A percentile compares a stretch with the other conserved stretches of the same genome.
phyloP scores from a whole-genome alignment of 1,139 yeast species.

The Eremothecium coryli region DNA sequence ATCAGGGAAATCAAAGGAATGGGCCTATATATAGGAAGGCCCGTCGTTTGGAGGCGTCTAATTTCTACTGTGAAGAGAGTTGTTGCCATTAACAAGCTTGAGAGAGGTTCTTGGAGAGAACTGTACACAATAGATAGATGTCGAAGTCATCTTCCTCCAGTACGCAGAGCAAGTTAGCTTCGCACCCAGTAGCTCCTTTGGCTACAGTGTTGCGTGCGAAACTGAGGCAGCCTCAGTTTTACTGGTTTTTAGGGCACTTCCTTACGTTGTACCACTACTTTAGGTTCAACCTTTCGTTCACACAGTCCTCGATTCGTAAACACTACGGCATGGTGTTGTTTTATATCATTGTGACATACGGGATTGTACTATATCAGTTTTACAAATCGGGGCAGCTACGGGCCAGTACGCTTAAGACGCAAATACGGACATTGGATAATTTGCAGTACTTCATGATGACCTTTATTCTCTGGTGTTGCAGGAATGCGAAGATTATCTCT shows the following conservation, averaged over 20 bases:
- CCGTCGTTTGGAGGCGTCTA: too few species aligned
- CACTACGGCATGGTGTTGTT: slow-evolving; percentile 22
- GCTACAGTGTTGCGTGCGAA: slow-evolving; percentile 19
- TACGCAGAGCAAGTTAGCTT: background rate
- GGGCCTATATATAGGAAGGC: too few species aligned
- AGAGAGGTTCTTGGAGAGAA: too few species aligned
- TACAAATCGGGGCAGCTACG: slow-evolving; percentile 25
- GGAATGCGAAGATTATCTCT: slow-evolving; percentile 23
- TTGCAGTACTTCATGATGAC: slow-evolving; percentile 26
- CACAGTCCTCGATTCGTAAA: slow-evolving; percentile 16
- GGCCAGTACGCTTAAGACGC: slow-evolving; percentile 11
- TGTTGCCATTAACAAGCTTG: too few species aligned
- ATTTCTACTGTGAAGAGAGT: too few species aligned
- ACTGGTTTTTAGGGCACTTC: slow-evolving; percentile 29
- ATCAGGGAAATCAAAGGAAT: too few species aligned
- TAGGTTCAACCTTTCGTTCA: slow-evolving; percentile 21
- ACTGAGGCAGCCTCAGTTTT: slow-evolving; percentile 28
- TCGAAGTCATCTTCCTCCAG: too few species aligned
- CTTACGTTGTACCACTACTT: slow-evolving; percentile 25
- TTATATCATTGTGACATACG: slow-evolving; percentile 23
- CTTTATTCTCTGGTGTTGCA: slow-evolving; percentile 13
- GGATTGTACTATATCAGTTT: slow-evolving; percentile 28
- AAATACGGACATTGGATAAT: slow-evolving; percentile 22
- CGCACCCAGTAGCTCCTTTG: slow-evolving; percentile 19
- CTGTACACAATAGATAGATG: too few species aligned